Base-by-base conservation (phyloP, 306 rosid species). In the Malus sylvestris region DNA sequence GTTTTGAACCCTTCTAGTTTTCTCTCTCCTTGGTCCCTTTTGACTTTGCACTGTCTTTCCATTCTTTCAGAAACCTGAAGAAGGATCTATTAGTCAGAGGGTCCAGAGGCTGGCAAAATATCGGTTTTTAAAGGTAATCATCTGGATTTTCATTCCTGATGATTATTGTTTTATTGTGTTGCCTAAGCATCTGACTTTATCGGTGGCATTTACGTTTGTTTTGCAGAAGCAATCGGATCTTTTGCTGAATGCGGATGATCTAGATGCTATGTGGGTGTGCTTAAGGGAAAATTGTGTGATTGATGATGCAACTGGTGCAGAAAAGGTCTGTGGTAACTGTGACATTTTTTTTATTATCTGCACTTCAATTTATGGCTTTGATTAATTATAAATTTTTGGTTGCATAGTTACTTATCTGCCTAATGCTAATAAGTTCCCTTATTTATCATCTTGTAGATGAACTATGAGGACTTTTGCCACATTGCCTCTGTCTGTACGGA, bases 391-490 rank as follows among this genome's bases (percentile, higher is more conserved):
- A 40, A 4, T 27, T 62, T 29, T 44, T 62, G 14, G 7, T 19
- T 45, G 78, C 46, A 29, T 52, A 58, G 76, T 68, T 61, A 57
- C 42, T 61, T 82, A 59, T 68, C 44, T 27, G 45, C 27, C 18
- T 70, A 69, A 72, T 80, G 76, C 82, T 81, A 14, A 75, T 63
- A 67, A 73, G 68, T 42, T 67, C 76, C 66, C 84, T 32, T 57
- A 51, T 76, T 83, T 85, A 59, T 85, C 67, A 76, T 85, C 78
- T 67, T 78, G 33, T 73, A 96, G 99, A 96, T 96, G 99, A 96
- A 96, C 85, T 96, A 96, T 81, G 99, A 96, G 86, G 98, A 96
- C 77, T 96, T 96, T 84, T 96, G 99, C 89, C 99, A 92, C 88
- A 96, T 96, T 79, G 96, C 97, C 77, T 88, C 99, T 72, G 97